Percentiles rank a stretch among this genome's conserved stretches.
phyloP scores from a whole-genome alignment of 306 rosid species.

The Astragalus glycyphyllos region DNA sequence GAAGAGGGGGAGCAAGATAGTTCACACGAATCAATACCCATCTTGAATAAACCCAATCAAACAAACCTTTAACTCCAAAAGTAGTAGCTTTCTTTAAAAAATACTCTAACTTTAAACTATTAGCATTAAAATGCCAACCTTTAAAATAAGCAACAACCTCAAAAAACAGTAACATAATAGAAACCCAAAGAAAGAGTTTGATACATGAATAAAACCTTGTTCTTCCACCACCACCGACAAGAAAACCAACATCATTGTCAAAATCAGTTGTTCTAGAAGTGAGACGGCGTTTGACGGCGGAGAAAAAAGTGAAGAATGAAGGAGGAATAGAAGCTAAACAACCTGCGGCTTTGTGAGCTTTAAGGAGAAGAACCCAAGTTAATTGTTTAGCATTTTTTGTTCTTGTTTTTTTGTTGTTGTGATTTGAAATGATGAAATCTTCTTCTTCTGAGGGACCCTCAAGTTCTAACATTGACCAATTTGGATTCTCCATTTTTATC shows the following conservation, averaged over 20 bases:
- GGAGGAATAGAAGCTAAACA: constrained; percentile 76
- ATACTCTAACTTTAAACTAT: constrained; percentile 32
- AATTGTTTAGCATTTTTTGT: constrained; percentile 87
- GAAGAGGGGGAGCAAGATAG: constrained; percentile 88
- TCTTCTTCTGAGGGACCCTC: constrained; percentile 78
- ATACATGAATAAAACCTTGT: constrained; percentile 63
- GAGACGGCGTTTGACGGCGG: constrained; percentile 72
- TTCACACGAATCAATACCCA: constrained; percentile 83
- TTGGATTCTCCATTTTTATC: constrained; percentile 90
- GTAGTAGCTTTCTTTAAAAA: background rate
- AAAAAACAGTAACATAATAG: constrained; percentile 62
- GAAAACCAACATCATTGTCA: constrained; percentile 44
- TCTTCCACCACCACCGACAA: constrained; percentile 41
- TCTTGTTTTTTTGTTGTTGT: constrained; percentile 56
- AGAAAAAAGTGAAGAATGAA: constrained; percentile 58
- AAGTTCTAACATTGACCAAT: constrained; percentile 87
- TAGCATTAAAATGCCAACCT: constrained; percentile 80
- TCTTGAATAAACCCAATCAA: constrained; percentile 67
- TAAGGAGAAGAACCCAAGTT: constrained; percentile 95
- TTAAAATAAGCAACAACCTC: constrained; percentile 74
- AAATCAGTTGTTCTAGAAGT: constrained; percentile 71
- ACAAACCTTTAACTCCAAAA: constrained; percentile 59
- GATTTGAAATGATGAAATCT: constrained; percentile 52
- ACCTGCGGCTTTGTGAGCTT: constrained; percentile 91
- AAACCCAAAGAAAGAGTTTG: constrained; percentile 63